Conservation (phyloP, 257 asterid species). For the Nyctanthes arbortristis region DNA sequence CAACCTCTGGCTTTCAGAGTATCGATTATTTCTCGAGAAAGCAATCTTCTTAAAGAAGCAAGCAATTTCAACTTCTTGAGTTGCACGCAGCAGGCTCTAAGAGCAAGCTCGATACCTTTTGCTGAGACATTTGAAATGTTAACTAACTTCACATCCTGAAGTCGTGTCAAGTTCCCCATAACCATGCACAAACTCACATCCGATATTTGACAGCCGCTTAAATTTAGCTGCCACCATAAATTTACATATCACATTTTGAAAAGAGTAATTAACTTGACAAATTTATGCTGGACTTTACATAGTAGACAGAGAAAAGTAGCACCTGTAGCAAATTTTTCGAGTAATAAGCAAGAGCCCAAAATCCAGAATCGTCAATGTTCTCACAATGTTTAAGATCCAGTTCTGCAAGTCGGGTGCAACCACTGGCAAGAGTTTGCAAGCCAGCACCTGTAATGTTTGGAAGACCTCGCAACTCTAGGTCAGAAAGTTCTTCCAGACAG, state of each 20-base stretch:
- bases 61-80: conserved; percentile 69
- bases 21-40: conserved; percentile 47
- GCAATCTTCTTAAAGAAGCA: conserved; percentile 35
- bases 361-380: conserved; percentile 59
- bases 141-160: conserved; percentile 66
- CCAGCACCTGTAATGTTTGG: conserved; percentile 53
- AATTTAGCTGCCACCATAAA: conserved; percentile 50
- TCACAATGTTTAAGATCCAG: conserved; percentile 62
- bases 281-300: neutral
- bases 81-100: conserved; percentile 48
- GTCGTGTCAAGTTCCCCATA: conserved; percentile 63
- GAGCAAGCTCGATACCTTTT: conserved; percentile 60
- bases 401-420: conserved; percentile 61
- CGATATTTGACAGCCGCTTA: conserved; percentile 51
- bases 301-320: neutral
- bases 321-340: conserved; percentile 76
- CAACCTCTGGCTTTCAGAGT: conserved; percentile 56
- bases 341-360: conserved; percentile 66
- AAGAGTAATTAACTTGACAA: neutral
- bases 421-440: conserved; percentile 57
- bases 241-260: neutral
- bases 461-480: conserved; percentile 58
- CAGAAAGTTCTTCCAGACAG: conserved; percentile 41
- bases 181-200: conserved; percentile 68
- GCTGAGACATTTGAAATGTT: conserved; percentile 53